Base-by-base conservation (phyloP, 2,329 filamentous ascomycete genomes). In the Trichoderma hamatum region DNA sequence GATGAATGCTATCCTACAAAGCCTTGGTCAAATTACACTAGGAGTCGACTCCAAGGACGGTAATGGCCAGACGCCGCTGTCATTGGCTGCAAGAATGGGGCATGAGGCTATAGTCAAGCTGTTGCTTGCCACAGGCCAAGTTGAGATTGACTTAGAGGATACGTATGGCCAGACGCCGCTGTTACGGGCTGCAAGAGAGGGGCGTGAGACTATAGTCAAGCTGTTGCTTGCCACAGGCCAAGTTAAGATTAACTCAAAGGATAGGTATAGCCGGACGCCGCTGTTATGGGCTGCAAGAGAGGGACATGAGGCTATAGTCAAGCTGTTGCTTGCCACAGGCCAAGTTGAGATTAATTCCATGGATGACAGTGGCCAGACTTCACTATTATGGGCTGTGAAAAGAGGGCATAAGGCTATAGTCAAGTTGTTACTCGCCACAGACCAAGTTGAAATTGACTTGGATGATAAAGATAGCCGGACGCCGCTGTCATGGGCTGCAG, bases 11-110 rank as follows among this genome's bases (percentile, higher is more conserved):
- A 64, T 64, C 6, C 6, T 64, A 6, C 21, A 13, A 21, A 14
- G 30, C 6, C 16, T 5, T 9, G 2, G 16, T 10, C 19, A 24
- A 3, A 16, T 7, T 0, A 13, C 16, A 0, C 2, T 21, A 3
- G 14, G 9, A 11, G 0, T 52, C 21, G 49, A 52, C 3, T 26
- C 5, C 9, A 9, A 54, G 7, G 60, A 54, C 21, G 60, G 24
- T 16, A 1, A 9, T 26, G n/a, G n/a, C 13, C 59, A 7, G 4
- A 32, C 43, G 1, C 43, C 59, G 1, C 14, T 62, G 0, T 36
- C 43, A 13, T 62, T 28, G 28, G 59, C 59, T 26, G 28, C 43
- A 11, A 0, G 10, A 9, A 5, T 16, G 3, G 28, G 43, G 2
- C 28, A 51, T 7, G 39, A 36, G 4, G 7, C 14, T 34, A 13